Evolutionary conservation across 495 filamentous ascomycete species (phyloP).

Genomic region (Podospora comata): DNA sequence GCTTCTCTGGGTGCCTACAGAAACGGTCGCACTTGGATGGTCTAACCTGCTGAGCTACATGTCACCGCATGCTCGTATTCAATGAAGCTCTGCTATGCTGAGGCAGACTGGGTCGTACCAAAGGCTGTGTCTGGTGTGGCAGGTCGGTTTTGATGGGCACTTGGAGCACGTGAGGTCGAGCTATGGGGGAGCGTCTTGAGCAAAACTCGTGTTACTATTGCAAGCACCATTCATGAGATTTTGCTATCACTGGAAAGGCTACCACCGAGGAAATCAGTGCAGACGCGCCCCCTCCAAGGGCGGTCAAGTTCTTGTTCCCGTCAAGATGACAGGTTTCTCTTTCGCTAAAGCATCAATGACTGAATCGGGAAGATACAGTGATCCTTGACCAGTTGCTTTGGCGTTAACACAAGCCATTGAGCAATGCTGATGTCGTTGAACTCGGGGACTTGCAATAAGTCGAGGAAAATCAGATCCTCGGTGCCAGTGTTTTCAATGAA

Average conservation of each 20-base stretch:
- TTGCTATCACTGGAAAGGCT: neutral
- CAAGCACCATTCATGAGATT: too few relatives aligned
- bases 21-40: too few relatives aligned
- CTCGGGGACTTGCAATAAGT: constrained; percentile 63
- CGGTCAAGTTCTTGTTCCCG: constrained; percentile 43
- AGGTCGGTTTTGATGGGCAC: neutral
- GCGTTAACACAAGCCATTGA: constrained; percentile 64
- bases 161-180: too few relatives aligned
- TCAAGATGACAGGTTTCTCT: constrained; percentile 60
- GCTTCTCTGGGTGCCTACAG: too few relatives aligned
- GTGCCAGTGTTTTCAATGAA: constrained; percentile 73
- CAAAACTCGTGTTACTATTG: too few relatives aligned
- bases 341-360: constrained; percentile 56
- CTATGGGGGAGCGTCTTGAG: too few relatives aligned
- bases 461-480: constrained; percentile 65
- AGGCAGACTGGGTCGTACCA: too few relatives aligned
- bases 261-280: constrained; percentile 23
- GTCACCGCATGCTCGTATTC: too few relatives aligned
- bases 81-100: too few relatives aligned
- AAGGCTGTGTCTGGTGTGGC: neutral
- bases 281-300: constrained; percentile 32
- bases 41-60: too few relatives aligned
- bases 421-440: constrained; percentile 63
- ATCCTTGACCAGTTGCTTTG: constrained; percentile 61
- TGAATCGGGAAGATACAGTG: constrained; percentile 53